phyloP scores from a whole-genome alignment of 192 early-diverging fungal species.

The Anaeromyces robustus region DNA sequence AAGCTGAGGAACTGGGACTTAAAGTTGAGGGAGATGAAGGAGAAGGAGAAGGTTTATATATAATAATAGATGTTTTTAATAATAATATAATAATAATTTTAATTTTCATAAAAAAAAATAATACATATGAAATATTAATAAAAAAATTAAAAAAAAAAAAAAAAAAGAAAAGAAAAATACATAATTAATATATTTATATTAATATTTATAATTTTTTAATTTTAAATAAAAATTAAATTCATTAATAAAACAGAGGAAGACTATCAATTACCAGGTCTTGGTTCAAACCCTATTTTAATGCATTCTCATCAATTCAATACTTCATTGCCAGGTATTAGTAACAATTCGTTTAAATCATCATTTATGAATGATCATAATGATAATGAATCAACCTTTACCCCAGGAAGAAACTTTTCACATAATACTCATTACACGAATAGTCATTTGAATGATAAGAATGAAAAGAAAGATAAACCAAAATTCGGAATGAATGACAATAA shows the following conservation, averaged over 20 bases:
- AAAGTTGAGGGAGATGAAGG: not conserved
- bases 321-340: not conserved
- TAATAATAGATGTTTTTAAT: too few species aligned
- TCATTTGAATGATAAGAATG: not conserved
- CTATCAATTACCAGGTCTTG: not conserved
- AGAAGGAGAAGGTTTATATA: not conserved
- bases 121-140: too few species aligned
- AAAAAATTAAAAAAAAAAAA: too few species aligned
- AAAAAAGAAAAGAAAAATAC: too few species aligned
- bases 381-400: not conserved
- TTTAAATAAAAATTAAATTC: too few species aligned
- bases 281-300: not conserved
- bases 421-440: not conserved
- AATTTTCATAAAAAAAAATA: too few species aligned
- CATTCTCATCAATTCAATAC: not conserved
- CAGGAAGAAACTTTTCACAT: not conserved
- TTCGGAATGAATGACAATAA: not conserved
- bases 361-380: not conserved
- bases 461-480: not conserved
- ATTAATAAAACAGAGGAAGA: not conserved
- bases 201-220: too few species aligned
- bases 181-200: too few species aligned
- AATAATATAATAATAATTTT: too few species aligned
- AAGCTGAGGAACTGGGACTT: not conserved
- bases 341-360: not conserved